A percentile compares a stretch with the other conserved stretches of the same genome.
Evolutionary conservation across 1,284 basidiomycete genomes (phyloP).

Genomic region (Cutaneotrichosporon spelunceum): DNA sequence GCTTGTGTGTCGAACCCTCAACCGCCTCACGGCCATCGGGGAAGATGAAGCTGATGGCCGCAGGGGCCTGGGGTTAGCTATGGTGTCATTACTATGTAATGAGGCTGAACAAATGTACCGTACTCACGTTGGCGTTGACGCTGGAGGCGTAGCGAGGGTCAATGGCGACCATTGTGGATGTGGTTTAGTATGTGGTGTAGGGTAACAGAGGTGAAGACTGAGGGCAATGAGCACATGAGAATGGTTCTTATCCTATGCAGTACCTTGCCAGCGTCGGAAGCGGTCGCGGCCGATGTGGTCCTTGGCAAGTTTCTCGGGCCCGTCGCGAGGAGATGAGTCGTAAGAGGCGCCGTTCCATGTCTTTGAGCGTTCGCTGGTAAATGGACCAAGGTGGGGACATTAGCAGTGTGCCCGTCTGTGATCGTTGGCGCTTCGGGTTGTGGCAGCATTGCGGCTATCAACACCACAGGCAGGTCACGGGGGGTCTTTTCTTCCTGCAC

Average conservation of each 20-base stretch:
- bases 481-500: not conserved
- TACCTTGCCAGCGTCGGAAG: not conserved
- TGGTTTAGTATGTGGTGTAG: not conserved
- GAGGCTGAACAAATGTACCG: not conserved
- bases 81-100: too few species aligned
- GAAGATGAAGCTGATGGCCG: not conserved
- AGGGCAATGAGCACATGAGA: not conserved
- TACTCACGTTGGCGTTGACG: not conserved
- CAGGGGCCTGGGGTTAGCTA: not conserved
- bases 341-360: not conserved
- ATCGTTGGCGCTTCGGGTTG: not conserved
- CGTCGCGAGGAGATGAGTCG: not conserved
- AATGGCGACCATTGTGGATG: not conserved
- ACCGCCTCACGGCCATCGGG: not conserved
- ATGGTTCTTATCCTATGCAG: not conserved
- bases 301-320: not conserved
- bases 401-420: not conserved
- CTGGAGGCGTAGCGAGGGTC: not conserved
- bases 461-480: not conserved
- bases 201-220: not conserved
- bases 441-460: too few species aligned
- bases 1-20: conserved; percentile 7
- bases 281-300: not conserved
- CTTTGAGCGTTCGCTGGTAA: not conserved
- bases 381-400: too few species aligned